Base-by-base conservation (phyloP, 2,329 filamentous ascomycete species). In the Pseudohalonectria lignicola region DNA sequence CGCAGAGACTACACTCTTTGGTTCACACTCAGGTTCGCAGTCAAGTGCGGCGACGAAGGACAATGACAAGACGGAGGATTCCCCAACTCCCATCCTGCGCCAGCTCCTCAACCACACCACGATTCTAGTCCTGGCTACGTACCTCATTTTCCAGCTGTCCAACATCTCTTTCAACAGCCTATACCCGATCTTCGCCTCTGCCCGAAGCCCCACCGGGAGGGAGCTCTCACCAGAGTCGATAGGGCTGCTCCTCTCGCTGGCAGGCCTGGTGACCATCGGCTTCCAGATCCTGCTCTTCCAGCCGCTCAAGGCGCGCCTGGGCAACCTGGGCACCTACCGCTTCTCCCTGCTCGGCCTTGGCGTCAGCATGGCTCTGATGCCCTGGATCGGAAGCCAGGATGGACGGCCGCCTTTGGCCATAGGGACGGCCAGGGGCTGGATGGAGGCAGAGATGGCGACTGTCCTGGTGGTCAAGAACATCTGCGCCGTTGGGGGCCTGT, bases 151-250 rank as follows among this genome's bases (percentile, higher is more conserved):
- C 54, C 88, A 95, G 52, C 70, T 98, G 5, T 80, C 84, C 43
- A 96, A 96, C 57, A 86, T 95, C 47, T 87, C 86, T 4, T 98
- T 88, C 70, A 95, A 94, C 60, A 90, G 86, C 15, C 67, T 98
- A 0, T 98, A 93, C 51, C 92, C 92, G 1, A 90, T 96, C 39
- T 98, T 96, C 50, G 85, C 82, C 1, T 79, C 88, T 39, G 78
- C 82, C 0, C 59, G 72, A 1, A 68, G 78, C 0, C 92, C 92
- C 0, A 80, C 79, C 0, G 92, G 92, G 15, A 81, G 92, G 30
- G 68, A 71, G 1, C 66, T 96, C 4, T 72, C 72, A 1, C 86
- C 90, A 0, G 72, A 77, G 40, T 86, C 84, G 42, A 94, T 96
- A 32, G 92, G 92, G 1, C 61, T 94, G 15, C 85, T 83, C 1